Base-by-base conservation (phyloP, 345 rosid genomes). In the Gossypium herbaceum region DNA sequence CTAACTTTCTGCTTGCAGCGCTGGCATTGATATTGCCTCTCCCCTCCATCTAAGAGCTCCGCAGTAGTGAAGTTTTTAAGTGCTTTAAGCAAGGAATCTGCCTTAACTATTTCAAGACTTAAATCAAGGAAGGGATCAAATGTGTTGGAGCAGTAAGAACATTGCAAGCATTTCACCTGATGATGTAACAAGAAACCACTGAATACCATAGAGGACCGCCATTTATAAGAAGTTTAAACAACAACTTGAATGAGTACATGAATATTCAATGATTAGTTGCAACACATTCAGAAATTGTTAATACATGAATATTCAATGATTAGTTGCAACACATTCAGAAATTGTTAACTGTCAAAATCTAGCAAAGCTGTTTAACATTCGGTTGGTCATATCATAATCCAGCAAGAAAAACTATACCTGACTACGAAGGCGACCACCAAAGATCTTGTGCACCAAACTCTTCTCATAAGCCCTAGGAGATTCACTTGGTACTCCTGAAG, bases 401-500 rank as follows among this genome's bases (percentile, higher is more conserved):
- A 54, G 20, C 12, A 29, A 20, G 29, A 71, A 25, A 48, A 67
- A 73, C 9, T 8, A 61, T 86, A 93, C 99, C 96, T 86, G 98
- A 84, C 98, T 95, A 7, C 94, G 85, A 63, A 95, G 89, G 76
- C 85, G 92, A 67, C 99, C 99, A 16, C 99, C 99, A 81, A 95
- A 95, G 71, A 95, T 95, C 77, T 88, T 93, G 88, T 93, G 96
- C 4, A 95, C 98, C 87, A 91, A 85, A 86, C 99, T 95, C 82
- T 79, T 91, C 79, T 90, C 94, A 79, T 91, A 91, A 76, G 99
- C 99, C 79, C 89, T 79, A 58, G 96, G 85, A 10, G 99, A 95
- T 82, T 93, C 92, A 20, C 90, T 93, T 11, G 91, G 90, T 68
- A 95, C 94, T 76, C 99, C 98, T 44, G 93, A 93, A 39, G 99